phyloP scores from a whole-genome alignment of 495 filamentous ascomycete species.

The Aspergillus baeticus region DNA sequence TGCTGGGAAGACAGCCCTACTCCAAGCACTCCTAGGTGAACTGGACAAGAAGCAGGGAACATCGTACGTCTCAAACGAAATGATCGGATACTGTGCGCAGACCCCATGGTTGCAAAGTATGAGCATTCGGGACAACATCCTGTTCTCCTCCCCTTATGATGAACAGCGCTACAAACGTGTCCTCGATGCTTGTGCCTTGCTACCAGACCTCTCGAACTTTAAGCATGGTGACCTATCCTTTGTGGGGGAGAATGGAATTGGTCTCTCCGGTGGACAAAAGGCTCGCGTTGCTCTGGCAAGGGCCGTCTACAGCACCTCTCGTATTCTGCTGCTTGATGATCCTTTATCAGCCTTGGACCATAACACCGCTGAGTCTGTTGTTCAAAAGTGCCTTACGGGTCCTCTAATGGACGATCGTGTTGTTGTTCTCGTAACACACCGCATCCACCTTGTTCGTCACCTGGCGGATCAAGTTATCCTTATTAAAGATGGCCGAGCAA shows the following conservation, averaged over 20 bases:
- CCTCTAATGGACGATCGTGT: conserved; percentile 61
- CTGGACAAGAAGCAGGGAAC: conserved; percentile 64
- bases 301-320: conserved; percentile 66
- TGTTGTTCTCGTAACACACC: conserved; percentile 75
- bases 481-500: conserved; percentile 55
- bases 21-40: conserved; percentile 78
- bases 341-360: conserved; percentile 70
- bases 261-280: conserved; percentile 69
- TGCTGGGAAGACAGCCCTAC: conserved; percentile 75
- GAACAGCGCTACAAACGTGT: conserved; percentile 58
- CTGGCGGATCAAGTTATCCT: conserved; percentile 69
- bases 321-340: conserved; percentile 67
- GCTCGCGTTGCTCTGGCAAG: conserved; percentile 68
- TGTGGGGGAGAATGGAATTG: conserved; percentile 69
- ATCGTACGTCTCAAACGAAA: conserved; percentile 58
- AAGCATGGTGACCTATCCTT: conserved; percentile 67
- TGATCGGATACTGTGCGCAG: conserved; percentile 79
- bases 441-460: conserved; percentile 62
- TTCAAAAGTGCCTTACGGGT: conserved; percentile 65
- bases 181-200: conserved; percentile 61
- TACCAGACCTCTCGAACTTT: conserved; percentile 61
- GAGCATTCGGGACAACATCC: conserved; percentile 82
- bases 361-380: conserved; percentile 71
- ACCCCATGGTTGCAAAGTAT: conserved; percentile 90
- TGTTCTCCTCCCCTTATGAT: conserved; percentile 74